These are phyloP conservation scores for Beauveria australis DNA, from an alignment of 2,329 filamentous ascomycete species.

Conservation along the genomic window DNA sequence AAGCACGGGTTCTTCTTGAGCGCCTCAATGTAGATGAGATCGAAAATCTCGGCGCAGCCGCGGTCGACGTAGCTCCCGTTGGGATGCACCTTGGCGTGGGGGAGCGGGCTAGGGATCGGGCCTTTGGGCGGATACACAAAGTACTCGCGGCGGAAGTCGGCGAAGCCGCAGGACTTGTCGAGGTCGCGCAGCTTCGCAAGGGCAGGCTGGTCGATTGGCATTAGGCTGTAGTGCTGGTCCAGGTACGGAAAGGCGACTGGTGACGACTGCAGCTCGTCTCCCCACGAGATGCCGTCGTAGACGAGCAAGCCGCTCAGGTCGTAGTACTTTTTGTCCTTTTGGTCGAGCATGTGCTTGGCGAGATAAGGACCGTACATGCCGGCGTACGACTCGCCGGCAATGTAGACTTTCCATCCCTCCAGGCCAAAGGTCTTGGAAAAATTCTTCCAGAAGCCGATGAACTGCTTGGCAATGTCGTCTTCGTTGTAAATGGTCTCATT, in stretches of 20 bases:
- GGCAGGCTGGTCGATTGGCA: slow-evolving; percentile 56
- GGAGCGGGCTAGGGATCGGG: slow-evolving; percentile 41
- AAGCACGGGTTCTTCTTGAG: slow-evolving; percentile 65
- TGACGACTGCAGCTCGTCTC: slow-evolving; percentile 33
- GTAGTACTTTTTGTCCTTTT: slow-evolving; percentile 56
- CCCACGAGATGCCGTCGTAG: slow-evolving; percentile 60
- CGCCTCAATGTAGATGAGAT: slow-evolving; percentile 46
- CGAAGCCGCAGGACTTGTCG: slow-evolving; percentile 53
- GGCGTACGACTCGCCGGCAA: slow-evolving; percentile 64
- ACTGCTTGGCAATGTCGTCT: slow-evolving; percentile 56
- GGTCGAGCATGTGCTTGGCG: slow-evolving; percentile 62
- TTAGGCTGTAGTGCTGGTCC: slow-evolving; percentile 51
- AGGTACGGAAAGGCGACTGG: slow-evolving; percentile 50
- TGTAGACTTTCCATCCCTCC: slow-evolving; percentile 56
- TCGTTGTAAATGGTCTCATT: slow-evolving; percentile 55
- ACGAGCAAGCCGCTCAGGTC: slow-evolving; percentile 62
- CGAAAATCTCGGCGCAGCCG: slow-evolving; percentile 48
- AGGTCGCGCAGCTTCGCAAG: slow-evolving; percentile 41
- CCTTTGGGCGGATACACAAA: slow-evolving; percentile 61
- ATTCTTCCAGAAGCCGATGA: slow-evolving; percentile 67
- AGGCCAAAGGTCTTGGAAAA: slow-evolving; percentile 59
- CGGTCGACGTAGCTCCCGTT: slow-evolving; percentile 25
- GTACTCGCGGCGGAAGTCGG: slow-evolving; percentile 49
- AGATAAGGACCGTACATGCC: slow-evolving; percentile 65
- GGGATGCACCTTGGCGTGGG: slow-evolving; percentile 30